Evolutionary conservation across 176 grass and related monocot species (phyloP).

Genomic region (Urochloa ruziziensis): DNA sequence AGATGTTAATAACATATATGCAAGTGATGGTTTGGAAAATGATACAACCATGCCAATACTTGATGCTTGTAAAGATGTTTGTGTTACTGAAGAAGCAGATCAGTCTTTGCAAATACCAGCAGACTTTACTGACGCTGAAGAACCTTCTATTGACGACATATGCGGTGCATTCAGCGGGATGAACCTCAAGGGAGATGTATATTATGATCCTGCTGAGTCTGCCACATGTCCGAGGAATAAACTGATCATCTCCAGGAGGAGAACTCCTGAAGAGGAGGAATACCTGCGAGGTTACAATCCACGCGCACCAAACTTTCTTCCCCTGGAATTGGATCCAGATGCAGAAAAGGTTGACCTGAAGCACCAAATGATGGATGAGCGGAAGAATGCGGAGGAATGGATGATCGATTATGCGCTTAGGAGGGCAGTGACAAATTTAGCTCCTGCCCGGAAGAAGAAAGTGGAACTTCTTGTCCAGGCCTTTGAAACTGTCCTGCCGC

Average conservation of each 20-base stretch:
- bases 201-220: constrained; percentile 42
- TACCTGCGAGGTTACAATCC: constrained; percentile 76
- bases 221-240: constrained; percentile 29
- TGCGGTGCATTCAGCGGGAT: constrained; percentile 48
- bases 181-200: constrained; percentile 57
- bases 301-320: constrained; percentile 75
- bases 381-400: constrained; percentile 96
- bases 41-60: background rate
- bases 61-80: constrained; percentile 16
- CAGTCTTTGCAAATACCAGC: background rate
- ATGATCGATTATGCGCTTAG: constrained; percentile 91
- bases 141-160: constrained; percentile 51
- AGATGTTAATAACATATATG: background rate
- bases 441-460: constrained; percentile 73
- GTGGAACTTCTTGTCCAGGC: constrained; percentile 91
- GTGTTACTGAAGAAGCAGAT: background rate
- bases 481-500: constrained; percentile 72
- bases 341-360: constrained; percentile 86
- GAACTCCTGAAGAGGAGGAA: constrained; percentile 56
- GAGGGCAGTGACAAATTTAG: constrained; percentile 61
- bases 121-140: constrained; percentile 25
- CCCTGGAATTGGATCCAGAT: constrained; percentile 63
- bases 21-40: background rate
- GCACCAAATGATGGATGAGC: constrained; percentile 83
- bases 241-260: constrained; percentile 59